Conservation (phyloP, 257 asterid species). For the Solanum clarkiae region DNA sequence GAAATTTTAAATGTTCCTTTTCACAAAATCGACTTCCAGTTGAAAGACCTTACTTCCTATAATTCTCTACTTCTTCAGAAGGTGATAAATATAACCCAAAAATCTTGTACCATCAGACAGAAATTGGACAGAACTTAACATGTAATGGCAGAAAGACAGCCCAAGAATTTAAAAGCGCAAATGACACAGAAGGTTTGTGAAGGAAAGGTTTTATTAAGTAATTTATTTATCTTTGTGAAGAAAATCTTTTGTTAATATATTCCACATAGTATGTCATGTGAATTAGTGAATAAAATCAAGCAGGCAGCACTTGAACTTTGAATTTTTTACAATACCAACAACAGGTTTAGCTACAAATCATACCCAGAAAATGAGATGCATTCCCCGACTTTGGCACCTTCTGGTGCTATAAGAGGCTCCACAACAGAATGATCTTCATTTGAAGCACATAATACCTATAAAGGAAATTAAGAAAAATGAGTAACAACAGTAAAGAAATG, state of each 20-base stretch:
- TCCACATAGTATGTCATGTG: neutral
- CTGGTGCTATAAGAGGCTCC: conserved; percentile 79
- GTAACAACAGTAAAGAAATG: neutral
- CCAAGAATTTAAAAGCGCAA: neutral
- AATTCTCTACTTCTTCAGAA: neutral
- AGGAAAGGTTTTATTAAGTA: neutral
- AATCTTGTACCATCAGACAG: neutral
- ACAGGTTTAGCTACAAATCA: neutral
- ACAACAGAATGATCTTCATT: conserved; percentile 68
- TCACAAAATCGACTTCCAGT: neutral
- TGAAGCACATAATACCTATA: conserved; percentile 88
- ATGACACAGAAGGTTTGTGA: neutral
- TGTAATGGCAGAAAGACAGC: neutral
- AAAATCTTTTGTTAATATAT: neutral
- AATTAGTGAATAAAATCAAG: neutral
- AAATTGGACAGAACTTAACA: neutral
- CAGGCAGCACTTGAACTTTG: neutral
- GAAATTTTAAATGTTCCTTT: neutral
- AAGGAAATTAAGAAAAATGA: neutral
- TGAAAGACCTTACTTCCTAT: neutral
- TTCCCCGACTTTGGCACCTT: conserved; percentile 81
- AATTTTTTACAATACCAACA: neutral
- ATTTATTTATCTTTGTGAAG: neutral
- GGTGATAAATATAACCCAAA: neutral
- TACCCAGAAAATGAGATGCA: conserved; percentile 68